Conservation (phyloP, 73 alveolate genomes). For the Paraurostyla sp. region DNA sequence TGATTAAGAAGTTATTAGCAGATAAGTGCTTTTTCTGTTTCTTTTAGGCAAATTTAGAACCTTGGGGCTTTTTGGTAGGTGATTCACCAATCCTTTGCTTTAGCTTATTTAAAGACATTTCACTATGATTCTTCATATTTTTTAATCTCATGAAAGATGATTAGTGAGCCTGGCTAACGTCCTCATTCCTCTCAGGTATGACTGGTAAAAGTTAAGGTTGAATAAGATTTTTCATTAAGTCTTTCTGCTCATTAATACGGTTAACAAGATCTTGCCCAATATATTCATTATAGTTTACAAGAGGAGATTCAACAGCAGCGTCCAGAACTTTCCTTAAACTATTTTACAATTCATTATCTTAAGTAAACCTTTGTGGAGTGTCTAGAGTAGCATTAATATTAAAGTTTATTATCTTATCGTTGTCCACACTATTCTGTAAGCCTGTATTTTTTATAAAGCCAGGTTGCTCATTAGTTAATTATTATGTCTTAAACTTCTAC, state of each 20-base stretch:
- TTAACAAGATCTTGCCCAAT: neutral
- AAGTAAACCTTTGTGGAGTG: too few species aligned
- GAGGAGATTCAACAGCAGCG: too few species aligned
- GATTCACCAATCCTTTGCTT: too few species aligned
- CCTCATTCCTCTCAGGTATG: conserved; percentile 7
- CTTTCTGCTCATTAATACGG: neutral
- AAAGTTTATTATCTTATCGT: neutral
- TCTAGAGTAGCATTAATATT: too few species aligned
- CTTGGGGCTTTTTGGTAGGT: too few species aligned
- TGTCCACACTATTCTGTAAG: neutral
- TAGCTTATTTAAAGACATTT: too few species aligned
- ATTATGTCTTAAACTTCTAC: conserved; percentile 5
- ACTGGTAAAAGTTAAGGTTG: neutral
- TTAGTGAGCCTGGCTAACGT: neutral
- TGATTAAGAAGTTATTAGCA: too few species aligned
- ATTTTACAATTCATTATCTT: too few species aligned
- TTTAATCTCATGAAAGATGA: neutral
- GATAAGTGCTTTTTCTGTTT: too few species aligned
- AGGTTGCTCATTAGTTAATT: neutral
- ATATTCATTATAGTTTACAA: too few species aligned
- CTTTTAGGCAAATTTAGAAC: too few species aligned
- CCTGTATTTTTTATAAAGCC: neutral
- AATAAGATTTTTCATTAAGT: neutral
- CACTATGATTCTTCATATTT: neutral
- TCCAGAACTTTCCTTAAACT: too few species aligned